Evolutionary conservation across 805 yeast genomes (phyloP).

Genomic region (Candida taoyuanica): DNA sequence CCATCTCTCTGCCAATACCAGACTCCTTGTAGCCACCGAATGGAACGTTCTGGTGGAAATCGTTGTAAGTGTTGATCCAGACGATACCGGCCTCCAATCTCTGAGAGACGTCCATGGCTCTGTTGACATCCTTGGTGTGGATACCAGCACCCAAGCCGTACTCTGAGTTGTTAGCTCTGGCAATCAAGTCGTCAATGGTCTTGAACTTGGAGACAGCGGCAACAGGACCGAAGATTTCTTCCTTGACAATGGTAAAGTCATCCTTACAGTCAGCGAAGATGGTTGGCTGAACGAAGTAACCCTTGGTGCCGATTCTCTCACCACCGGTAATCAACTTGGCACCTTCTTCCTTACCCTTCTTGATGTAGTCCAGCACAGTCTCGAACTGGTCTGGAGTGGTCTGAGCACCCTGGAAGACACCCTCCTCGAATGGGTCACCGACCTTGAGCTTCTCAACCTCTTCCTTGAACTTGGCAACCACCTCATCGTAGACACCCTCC

Average conservation of each 20-base stretch:
- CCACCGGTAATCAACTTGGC: constrained; percentile 59
- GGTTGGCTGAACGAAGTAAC: constrained; percentile 60
- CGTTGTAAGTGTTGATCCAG: constrained; percentile 66
- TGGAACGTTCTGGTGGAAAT: constrained; percentile 63
- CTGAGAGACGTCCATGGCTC: constrained; percentile 49
- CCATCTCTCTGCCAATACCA: constrained; percentile 74
- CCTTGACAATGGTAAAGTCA: constrained; percentile 49
- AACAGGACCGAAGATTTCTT: constrained; percentile 67
- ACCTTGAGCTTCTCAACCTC: constrained; percentile 50
- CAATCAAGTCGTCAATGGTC: constrained; percentile 51
- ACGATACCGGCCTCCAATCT: constrained; percentile 58
- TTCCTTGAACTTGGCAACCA: constrained; percentile 43
- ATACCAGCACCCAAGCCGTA: constrained; percentile 68
- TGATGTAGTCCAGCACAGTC: constrained; percentile 54
- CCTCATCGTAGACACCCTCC: constrained; percentile 52
- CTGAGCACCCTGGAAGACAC: constrained; percentile 60
- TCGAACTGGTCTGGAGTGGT: constrained; percentile 55
- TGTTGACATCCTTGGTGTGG: constrained; percentile 51
- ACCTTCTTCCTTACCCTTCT: constrained; percentile 53
- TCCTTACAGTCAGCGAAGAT: constrained; percentile 51
- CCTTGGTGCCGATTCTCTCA: constrained; percentile 50
- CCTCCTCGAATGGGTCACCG: constrained; percentile 60
- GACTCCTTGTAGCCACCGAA: constrained; percentile 68
- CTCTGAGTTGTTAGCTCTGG: constrained; percentile 51
- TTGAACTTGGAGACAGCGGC: constrained; percentile 56